phyloP scores from a whole-genome alignment of 148 eudicot genomes.

The Fagopyrum esculentum region DNA sequence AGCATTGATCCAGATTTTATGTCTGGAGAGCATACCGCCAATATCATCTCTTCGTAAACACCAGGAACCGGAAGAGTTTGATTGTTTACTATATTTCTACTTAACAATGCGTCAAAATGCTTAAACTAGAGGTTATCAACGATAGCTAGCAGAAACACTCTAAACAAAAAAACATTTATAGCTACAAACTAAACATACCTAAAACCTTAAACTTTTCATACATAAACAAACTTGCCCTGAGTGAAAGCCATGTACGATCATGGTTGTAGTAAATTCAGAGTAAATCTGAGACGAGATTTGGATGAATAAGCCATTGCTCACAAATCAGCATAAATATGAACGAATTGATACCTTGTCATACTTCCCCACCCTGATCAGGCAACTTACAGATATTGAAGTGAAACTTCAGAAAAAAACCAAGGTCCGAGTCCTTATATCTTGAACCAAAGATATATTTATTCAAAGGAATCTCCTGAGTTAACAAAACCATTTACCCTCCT shows the following conservation, averaged over 20 bases:
- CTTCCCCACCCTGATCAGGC: conserved; percentile 72
- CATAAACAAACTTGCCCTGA: too few species aligned
- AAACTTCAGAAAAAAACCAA: too few species aligned
- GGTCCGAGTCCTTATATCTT: too few species aligned
- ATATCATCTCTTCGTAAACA: conserved; percentile 88
- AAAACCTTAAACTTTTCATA: neutral
- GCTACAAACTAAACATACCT: neutral
- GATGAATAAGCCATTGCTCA: too few species aligned
- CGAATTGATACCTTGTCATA: conserved; percentile 49
- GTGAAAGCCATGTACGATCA: too few species aligned
- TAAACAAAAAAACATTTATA: neutral
- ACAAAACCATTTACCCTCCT: too few species aligned
- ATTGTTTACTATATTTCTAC: neutral
- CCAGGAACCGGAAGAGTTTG: conserved; percentile 65
- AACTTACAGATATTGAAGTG: too few species aligned
- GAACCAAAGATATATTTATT: too few species aligned
- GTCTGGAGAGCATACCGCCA: conserved; percentile 79
- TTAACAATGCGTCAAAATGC: neutral
- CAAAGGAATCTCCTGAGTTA: too few species aligned
- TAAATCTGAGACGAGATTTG: too few species aligned
- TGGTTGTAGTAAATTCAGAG: too few species aligned
- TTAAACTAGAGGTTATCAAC: neutral
- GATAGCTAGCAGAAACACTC: neutral
- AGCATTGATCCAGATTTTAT: conserved; percentile 86
- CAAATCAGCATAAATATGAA: neutral